These are phyloP conservation scores for Chytriomyces hyalinus DNA, from an alignment of 192 early-diverging fungal genomes.

Conservation along the genomic window DNA sequence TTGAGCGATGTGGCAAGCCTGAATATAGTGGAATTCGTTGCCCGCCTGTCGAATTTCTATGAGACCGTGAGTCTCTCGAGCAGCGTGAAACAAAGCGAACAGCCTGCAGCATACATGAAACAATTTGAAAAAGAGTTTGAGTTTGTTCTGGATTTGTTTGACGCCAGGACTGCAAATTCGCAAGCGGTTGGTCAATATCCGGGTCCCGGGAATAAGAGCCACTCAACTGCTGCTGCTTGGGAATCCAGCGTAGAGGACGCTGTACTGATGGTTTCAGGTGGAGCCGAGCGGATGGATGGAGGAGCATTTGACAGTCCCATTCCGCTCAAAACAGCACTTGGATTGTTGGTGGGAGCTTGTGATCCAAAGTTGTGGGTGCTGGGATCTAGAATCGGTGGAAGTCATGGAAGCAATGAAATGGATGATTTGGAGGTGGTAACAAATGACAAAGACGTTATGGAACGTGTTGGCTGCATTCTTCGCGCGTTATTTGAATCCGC, in stretches of 20 bases:
- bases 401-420: not conserved
- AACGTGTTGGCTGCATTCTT: not conserved
- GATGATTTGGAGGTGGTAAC: slow-evolving; percentile 11
- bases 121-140: slow-evolving; percentile 1
- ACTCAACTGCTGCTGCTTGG: not conserved
- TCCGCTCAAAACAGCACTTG: not conserved
- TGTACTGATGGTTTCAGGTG: not conserved
- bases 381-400: not conserved
- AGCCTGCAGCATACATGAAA: not conserved
- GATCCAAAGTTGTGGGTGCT: slow-evolving; percentile 12
- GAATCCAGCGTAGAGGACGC: slow-evolving; percentile 10
- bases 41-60: not conserved
- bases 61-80: not conserved
- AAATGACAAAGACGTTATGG: slow-evolving; percentile 18
- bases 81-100: not conserved
- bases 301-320: too few relatives aligned
- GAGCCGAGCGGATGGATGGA: not conserved
- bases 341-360: slow-evolving; percentile 10
- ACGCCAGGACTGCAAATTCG: too few relatives aligned
- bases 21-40: slow-evolving; percentile 11
- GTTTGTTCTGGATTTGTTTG: not conserved
- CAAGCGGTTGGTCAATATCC: not conserved
- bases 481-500: not conserved
- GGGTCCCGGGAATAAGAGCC: not conserved
- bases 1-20: slow-evolving; percentile 10